Evolutionary conservation across 371 early-diverging fungal genomes (phyloP), one percentile per base, ranked within the genome.

Genomic region (Batrachochytrium dendrobatidis): DNA sequence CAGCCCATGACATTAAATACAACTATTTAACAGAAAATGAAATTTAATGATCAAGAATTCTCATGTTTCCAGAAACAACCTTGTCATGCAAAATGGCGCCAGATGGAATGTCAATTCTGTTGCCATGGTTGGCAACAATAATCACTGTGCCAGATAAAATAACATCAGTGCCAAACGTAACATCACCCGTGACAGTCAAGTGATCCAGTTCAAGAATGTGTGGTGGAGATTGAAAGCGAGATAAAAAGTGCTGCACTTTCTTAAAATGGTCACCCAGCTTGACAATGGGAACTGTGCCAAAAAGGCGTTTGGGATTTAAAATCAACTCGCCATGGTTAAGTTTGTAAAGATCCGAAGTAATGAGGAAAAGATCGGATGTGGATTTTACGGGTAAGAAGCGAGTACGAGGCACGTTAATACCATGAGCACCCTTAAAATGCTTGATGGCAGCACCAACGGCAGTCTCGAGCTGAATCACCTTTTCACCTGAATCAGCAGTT

Each of bases 391-490:
- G 99, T 68, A 99, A 79, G 87, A 99, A 99, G 62, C 99, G 90
- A 49, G 81, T 83, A 62, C 99, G 86, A 7, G 99, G 99, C 4
- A 99, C 99, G 64, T 99, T 95, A 61, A 99, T 83, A 58, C 99
- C 99, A 61, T 92, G 94, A 17, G 97, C 92, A 39, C 88, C 89
- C 30, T 83, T 74, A 76, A 99, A 99, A 79, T 95, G 96, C 81
- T 95, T 97, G 75, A 99, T 99, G 44, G 95, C 97, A 12, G 99
- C 97, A 72, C 99, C 99, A 12, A 98, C 97, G 33, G 99, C 99
- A 3, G 99, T 99, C 80, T 99, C 99, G 10, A 99, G 82, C 77
- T 99, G 99, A 57, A 99, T 91, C 8, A 99, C 95, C 73, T 91
- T 91, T 67, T 94, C 95, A 56, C 95, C 96, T 31, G 58, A 62